Percentiles rank a stretch among this genome's conserved stretches.
Evolutionary conservation across 768 basidiomycete genomes (phyloP).

Genomic region (Tephrocybe rancida): DNA sequence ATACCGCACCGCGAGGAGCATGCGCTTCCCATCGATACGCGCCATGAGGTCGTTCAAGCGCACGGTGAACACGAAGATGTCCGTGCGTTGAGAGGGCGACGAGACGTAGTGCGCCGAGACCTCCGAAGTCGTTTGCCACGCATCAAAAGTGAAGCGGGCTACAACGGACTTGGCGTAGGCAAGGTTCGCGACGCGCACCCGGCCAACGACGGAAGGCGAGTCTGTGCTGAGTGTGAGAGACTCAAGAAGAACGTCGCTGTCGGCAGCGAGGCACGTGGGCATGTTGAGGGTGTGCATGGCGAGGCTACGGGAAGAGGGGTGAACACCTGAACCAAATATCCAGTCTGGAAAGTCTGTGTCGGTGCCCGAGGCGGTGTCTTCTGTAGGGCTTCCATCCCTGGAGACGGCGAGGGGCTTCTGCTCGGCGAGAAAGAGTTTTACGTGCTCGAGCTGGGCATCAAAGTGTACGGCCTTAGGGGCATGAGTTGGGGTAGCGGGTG

Average conservation of each 20-base stretch:
- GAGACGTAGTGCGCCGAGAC: constrained; percentile 74
- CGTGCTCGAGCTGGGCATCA: constrained; percentile 87
- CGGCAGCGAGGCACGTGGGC: constrained; percentile 43
- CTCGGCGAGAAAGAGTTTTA: constrained; percentile 92
- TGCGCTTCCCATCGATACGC: constrained; percentile 79
- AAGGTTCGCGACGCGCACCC: constrained; percentile 80
- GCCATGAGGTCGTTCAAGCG: constrained; percentile 77
- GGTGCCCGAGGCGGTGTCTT: constrained; percentile 74
- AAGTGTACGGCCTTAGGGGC: constrained; percentile 87
- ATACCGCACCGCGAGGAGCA: constrained; percentile 80
- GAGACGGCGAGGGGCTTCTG: constrained; percentile 95
- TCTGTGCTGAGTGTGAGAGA: constrained; percentile 53
- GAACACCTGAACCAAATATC: constrained; percentile 51
- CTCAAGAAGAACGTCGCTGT: constrained; percentile 57
- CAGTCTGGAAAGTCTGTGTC: constrained; percentile 77
- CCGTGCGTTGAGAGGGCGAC: constrained; percentile 52
- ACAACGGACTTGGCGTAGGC: constrained; percentile 87
- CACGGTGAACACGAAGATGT: constrained; percentile 78
- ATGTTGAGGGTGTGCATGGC: constrained; percentile 72
- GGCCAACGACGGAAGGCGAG: constrained; percentile 63
- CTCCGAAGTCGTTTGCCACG: constrained; percentile 96
- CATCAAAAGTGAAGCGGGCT: constrained; percentile 90
- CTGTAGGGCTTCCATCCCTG: constrained; percentile 86
- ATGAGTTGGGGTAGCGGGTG: constrained; percentile 77
- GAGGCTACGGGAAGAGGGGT: constrained; percentile 35